These are phyloP conservation scores for Salicornia ramosissima DNA, from an alignment of 148 eudicot genomes.

Conservation along the genomic window DNA sequence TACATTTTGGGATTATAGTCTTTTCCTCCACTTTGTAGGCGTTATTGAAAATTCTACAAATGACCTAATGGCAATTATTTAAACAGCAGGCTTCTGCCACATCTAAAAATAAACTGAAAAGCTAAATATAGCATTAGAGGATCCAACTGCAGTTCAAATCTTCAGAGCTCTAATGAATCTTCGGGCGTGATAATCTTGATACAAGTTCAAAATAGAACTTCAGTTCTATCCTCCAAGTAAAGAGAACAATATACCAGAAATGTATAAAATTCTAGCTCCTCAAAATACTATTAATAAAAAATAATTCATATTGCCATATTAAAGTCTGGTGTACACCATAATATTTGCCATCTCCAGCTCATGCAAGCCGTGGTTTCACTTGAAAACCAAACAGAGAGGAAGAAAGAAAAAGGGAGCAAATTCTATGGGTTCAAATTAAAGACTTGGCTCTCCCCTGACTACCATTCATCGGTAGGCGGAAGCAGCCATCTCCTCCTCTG, in stretches of 20 bases:
- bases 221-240: not conserved
- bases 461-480: too few species aligned
- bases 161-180: not conserved
- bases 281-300: not conserved
- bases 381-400: too few species aligned
- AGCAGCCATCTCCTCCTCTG: too few species aligned
- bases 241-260: not conserved
- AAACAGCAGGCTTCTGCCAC: not conserved
- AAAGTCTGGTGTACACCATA: not conserved
- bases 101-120: not conserved
- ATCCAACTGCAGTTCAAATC: not conserved
- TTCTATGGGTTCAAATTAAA: too few species aligned
- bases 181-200: not conserved
- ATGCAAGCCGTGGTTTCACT: too few species aligned
- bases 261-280: not conserved
- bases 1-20: too few species aligned
- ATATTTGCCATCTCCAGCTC: too few species aligned
- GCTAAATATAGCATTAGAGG: not conserved
- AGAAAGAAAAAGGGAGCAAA: too few species aligned
- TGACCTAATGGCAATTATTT: too few species aligned
- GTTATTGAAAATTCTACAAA: not conserved
- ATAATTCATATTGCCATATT: not conserved
- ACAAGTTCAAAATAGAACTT: not conserved
- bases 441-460: too few species aligned
- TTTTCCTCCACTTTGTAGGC: too few species aligned